Conservation (phyloP, 306 rosid species). For the Sindora glabra region DNA sequence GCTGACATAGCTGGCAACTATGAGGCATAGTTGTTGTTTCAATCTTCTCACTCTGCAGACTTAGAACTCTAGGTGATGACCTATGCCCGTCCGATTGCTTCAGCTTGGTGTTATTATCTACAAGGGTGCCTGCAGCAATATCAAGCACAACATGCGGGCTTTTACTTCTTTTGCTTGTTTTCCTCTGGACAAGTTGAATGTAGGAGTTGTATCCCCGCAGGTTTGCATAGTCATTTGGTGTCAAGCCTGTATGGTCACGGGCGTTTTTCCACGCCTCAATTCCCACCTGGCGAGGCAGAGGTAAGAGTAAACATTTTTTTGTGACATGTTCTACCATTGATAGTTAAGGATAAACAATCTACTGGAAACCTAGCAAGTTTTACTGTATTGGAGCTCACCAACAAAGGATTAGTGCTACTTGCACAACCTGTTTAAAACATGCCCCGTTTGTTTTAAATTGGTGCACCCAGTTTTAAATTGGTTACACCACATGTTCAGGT, state of each 20-base stretch:
- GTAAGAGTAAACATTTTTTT: too few relatives aligned
- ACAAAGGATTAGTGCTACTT: too few relatives aligned
- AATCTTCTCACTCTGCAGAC: constrained; percentile 45
- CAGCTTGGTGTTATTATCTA: constrained; percentile 34
- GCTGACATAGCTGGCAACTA: constrained; percentile 41
- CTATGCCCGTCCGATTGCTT: constrained; percentile 26
- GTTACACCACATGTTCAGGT: too few relatives aligned
- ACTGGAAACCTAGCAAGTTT: neutral
- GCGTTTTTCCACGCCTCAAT: constrained; percentile 72
- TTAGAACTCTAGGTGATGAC: constrained; percentile 30
- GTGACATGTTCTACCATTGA: too few relatives aligned
- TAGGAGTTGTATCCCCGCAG: constrained; percentile 52
- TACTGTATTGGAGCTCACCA: too few relatives aligned
- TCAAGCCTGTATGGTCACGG: constrained; percentile 54
- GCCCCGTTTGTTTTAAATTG: too few relatives aligned
- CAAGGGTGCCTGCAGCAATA: constrained; percentile 31
- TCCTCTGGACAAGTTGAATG: constrained; percentile 57
- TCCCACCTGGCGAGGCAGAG: constrained; percentile 54
- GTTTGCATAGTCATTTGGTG: constrained; percentile 64
- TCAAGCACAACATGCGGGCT: constrained; percentile 65
- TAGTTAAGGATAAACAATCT: neutral
- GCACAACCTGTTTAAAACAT: too few relatives aligned
- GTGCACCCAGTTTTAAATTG: too few relatives aligned
- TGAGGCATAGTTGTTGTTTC: constrained; percentile 4
- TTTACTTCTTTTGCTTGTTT: constrained; percentile 40